Percentiles rank a stretch among this genome's conserved stretches.
Conservation (phyloP, 345 rosid species). For the Viola odorata region DNA sequence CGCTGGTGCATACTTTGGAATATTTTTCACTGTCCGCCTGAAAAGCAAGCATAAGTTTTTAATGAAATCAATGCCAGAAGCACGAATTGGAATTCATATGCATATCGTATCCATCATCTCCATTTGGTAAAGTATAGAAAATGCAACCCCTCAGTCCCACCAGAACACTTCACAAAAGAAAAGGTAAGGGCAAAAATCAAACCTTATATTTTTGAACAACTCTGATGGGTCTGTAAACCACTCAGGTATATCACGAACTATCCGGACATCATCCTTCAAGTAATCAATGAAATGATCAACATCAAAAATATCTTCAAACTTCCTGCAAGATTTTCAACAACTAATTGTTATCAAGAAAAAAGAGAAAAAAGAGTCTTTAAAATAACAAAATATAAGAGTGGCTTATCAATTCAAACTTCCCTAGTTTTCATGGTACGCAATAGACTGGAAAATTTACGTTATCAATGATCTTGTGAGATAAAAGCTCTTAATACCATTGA, state of each 20-base stretch:
- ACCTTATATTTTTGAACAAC: constrained; percentile 91
- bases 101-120: not conserved
- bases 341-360: no score
- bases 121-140: not conserved
- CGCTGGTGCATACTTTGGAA: constrained; percentile 98
- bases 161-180: not conserved
- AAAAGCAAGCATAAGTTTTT: not conserved
- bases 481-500: constrained; percentile 1
- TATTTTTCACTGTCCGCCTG: constrained; percentile 97
- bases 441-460: no score
- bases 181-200: constrained; percentile 14
- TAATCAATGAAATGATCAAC: constrained; percentile 97
- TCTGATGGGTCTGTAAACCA: constrained; percentile 98
- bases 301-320: constrained; percentile 93
- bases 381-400: not conserved
- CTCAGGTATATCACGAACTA: constrained; percentile 92
- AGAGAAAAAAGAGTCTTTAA: not conserved
- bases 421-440: no score
- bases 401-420: no score
- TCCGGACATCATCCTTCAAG: constrained; percentile 79
- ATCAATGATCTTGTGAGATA: not conserved
- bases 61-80: constrained; percentile 16
- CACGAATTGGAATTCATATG: constrained; percentile 1
- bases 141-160: not conserved
- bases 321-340: constrained; percentile 38